These are phyloP conservation scores for Fusarium chlamydosporum DNA, from an alignment of 2,329 filamentous ascomycete species.

Conservation along the genomic window DNA sequence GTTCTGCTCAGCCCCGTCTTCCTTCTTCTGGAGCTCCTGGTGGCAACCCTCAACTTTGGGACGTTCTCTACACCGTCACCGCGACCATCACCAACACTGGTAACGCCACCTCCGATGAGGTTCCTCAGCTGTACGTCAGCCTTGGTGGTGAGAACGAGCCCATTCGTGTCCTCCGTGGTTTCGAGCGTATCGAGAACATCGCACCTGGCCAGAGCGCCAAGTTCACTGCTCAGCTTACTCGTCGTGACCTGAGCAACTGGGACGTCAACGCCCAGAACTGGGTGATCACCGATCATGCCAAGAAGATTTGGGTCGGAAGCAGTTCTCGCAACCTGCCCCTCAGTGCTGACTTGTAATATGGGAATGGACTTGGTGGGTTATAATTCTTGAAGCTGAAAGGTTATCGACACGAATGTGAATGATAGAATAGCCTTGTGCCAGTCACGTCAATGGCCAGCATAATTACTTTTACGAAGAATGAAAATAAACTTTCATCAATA, in stretches of 20 bases:
- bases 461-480: constrained; percentile 20
- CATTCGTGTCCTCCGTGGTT: constrained; percentile 77
- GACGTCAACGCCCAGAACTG: constrained; percentile 85
- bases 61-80: constrained; percentile 76
- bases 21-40: constrained; percentile 69
- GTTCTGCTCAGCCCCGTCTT: constrained; percentile 68
- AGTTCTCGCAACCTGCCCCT: constrained; percentile 69
- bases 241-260: constrained; percentile 91
- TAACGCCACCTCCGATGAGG: constrained; percentile 73
- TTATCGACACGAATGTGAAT: not conserved
- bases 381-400: constrained; percentile 1
- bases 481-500: constrained; percentile 5
- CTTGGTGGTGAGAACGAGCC: constrained; percentile 84
- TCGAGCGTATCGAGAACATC: constrained; percentile 80
- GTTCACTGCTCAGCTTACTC: constrained; percentile 78
- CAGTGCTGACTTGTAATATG: constrained; percentile 42
- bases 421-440: constrained; percentile 11
- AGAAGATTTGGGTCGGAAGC: constrained; percentile 69
- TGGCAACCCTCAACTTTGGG: constrained; percentile 76
- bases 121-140: constrained; percentile 83
- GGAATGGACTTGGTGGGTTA: constrained; percentile 8
- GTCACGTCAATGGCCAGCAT: constrained; percentile 23
- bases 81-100: constrained; percentile 82
- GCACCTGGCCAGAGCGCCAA: constrained; percentile 75
- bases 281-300: constrained; percentile 69